phyloP scores from a whole-genome alignment of 345 rosid species.

The Physaria fendleri region DNA sequence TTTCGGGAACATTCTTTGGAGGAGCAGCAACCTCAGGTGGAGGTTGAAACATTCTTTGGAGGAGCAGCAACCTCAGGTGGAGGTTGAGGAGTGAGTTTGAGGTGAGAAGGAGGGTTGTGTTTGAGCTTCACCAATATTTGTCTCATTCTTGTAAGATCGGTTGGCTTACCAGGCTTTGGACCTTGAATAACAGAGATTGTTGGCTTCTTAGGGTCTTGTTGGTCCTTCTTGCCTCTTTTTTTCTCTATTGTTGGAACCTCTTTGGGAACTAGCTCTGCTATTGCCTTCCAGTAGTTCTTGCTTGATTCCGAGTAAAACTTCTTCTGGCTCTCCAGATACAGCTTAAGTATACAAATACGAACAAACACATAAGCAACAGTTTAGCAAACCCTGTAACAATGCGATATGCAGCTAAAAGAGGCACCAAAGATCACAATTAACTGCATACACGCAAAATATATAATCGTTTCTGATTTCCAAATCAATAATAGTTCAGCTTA shows the following conservation, averaged over 20 bases:
- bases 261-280: constrained; percentile 69
- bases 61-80: constrained; percentile 16
- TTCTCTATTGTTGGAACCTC: constrained; percentile 65
- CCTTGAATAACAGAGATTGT: constrained; percentile 50
- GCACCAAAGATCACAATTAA: neutral
- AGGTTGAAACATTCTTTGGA: constrained; percentile 32
- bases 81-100: constrained; percentile 45
- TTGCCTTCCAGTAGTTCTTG: constrained; percentile 76
- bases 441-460: neutral
- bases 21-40: constrained; percentile 17
- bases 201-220: constrained; percentile 61
- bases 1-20: constrained; percentile 27
- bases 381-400: neutral
- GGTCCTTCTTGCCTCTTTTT: constrained; percentile 62
- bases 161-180: constrained; percentile 77
- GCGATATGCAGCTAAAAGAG: neutral
- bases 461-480: no score
- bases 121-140: constrained; percentile 62
- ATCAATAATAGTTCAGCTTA: neutral
- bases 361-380: constrained; percentile 5
- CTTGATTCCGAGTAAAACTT: constrained; percentile 62
- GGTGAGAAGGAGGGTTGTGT: constrained; percentile 61
- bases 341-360: constrained; percentile 27
- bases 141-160: constrained; percentile 73
- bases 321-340: constrained; percentile 42